Evolutionary conservation across 208 protist genomes (phyloP).

Genomic region (Leishmania guyanensis): DNA sequence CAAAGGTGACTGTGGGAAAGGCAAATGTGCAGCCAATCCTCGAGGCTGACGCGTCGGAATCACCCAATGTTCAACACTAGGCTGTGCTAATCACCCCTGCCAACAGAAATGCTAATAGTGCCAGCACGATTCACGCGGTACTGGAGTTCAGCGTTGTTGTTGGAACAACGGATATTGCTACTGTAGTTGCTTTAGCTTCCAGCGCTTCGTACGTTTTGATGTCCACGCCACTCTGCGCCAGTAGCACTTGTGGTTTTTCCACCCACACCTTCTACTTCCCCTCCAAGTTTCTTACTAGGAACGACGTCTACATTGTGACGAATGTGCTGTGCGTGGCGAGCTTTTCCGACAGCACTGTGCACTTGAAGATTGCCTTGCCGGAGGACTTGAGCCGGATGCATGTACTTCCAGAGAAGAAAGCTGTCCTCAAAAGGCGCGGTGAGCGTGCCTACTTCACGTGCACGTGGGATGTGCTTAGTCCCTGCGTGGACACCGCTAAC

Average conservation of each 20-base stretch:
- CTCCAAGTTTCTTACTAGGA: constrained; percentile 41
- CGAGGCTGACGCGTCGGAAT: constrained; percentile 4
- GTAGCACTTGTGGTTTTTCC: constrained; percentile 35
- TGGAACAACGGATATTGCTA: constrained; percentile 18
- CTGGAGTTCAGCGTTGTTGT: constrained; percentile 46
- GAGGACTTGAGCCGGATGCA: constrained; percentile 21
- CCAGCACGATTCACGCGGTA: constrained; percentile 37
- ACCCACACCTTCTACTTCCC: constrained; percentile 62
- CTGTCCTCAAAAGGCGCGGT: constrained; percentile 23
- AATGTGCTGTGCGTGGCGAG: constrained; percentile 72
- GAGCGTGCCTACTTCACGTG: constrained; percentile 41
- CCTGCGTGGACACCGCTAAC: constrained; percentile 27
- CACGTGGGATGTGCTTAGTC: constrained; percentile 59
- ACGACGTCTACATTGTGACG: constrained; percentile 59
- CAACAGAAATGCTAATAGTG: constrained; percentile 13
- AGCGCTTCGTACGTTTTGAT: constrained; percentile 12
- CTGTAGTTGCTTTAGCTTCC: constrained; percentile 13
- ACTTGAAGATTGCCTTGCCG: constrained; percentile 46
- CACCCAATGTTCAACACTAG: constrained; percentile 38
- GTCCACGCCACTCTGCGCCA: constrained; percentile 14
- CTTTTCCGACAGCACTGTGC: constrained; percentile 33
- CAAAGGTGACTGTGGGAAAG: constrained; percentile 23
- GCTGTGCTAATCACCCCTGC: constrained; percentile 25
- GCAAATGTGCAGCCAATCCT: constrained; percentile 25
- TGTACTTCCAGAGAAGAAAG: constrained; percentile 26